phyloP scores from a whole-genome alignment of 331 rosid species.

The Pyracantha coccinea region DNA sequence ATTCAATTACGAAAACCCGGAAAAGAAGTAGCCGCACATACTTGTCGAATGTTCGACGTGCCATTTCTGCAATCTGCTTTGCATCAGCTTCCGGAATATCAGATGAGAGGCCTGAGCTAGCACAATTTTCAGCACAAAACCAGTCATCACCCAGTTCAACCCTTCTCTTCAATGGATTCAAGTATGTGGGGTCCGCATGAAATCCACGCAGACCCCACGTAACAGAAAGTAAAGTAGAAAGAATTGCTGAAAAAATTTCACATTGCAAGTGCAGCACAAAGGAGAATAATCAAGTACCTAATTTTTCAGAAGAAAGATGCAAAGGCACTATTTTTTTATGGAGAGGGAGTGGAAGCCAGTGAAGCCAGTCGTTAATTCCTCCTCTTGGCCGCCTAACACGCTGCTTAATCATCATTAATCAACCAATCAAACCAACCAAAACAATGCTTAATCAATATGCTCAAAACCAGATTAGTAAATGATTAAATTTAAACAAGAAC shows the following conservation, averaged over 20 bases:
- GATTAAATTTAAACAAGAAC: background rate
- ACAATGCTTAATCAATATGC: background rate
- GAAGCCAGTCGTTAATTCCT: conserved; percentile 72
- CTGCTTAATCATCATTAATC: conserved; percentile 22
- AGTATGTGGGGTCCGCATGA: background rate
- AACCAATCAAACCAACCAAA: background rate
- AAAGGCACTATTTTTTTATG: conserved; percentile 35
- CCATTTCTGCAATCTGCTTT: conserved; percentile 52
- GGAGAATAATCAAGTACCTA: conserved; percentile 29
- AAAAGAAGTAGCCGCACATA: conserved; percentile 12
- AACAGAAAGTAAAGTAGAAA: background rate
- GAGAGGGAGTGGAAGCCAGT: conserved; percentile 78
- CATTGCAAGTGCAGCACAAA: background rate
- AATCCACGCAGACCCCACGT: background rate
- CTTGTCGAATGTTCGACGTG: conserved; percentile 57
- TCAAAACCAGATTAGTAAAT: background rate
- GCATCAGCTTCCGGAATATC: conserved; percentile 74
- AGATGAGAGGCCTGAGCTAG: conserved; percentile 41
- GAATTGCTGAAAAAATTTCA: background rate
- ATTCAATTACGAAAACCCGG: background rate
- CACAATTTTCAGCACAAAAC: conserved; percentile 17
- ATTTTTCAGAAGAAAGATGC: conserved; percentile 20
- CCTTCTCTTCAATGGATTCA: background rate
- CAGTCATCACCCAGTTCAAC: conserved; percentile 13
- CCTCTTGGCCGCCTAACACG: conserved; percentile 80